Base-by-base conservation (phyloP, 768 basidiomycete species). In the Pholiota microspora region DNA sequence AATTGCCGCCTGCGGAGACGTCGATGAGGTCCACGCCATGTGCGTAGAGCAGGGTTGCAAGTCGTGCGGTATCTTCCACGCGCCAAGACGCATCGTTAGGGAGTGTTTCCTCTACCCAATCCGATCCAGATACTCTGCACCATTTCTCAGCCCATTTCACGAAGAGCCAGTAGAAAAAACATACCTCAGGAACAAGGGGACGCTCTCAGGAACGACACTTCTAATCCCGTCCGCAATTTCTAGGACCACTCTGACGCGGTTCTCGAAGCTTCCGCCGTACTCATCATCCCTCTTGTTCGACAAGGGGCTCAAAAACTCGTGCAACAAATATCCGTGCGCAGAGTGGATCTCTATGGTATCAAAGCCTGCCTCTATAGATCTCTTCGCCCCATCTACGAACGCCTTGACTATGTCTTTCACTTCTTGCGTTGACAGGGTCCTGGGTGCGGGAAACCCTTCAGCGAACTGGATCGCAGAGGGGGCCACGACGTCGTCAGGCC, bases 21-120 rank as follows among this genome's bases (percentile, higher is more conserved):
- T 93, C 91, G 44, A 93, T 69, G 31, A 93, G 72, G 67, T 92
- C 92, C 49, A 92, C 79, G 4, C 89, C 89, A 40, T 83, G 77
- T 12, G 80, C 76, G 15, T 74, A 74, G 15, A 92, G 76, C 57
- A 84, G 77, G 15, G 74, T 70, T 2, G 84, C 80, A 21, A 92
- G 71, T 28, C 77, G 71, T 21, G 80, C 80, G 1, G 85, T 88
- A 64, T 92, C 90, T 64, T 87, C 82, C 1, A 79, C 58, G 13
- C 79, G 77, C 89, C 91, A 90, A 5, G 81, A 81, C 9, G 78
- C 77, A 57, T 86, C 81, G 54, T 85, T 70, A 0, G 83, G 81
- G 1, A 79, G 68, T 3, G 74, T 71, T 53, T 80, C 75, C 59
- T 85, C 83, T 7, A 12, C 70, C 85, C 88, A 88, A 54, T 92